phyloP scores from a whole-genome alignment of 257 asterid genomes.

The Capsicum baccatum region DNA sequence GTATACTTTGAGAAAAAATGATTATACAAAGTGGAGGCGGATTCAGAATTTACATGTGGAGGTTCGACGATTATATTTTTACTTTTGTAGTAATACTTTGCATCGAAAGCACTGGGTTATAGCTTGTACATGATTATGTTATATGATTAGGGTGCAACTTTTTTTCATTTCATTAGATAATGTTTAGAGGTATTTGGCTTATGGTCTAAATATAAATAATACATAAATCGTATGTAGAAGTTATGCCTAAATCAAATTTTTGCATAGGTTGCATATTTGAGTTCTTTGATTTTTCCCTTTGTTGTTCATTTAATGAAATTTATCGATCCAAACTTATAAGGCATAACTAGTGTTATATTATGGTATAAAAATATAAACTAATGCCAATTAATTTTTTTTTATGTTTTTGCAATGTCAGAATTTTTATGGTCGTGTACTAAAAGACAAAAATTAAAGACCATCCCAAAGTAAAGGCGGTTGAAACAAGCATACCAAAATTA shows the following conservation, averaged over 20 bases:
- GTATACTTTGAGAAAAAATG: conserved; percentile 14
- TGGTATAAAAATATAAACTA: not conserved
- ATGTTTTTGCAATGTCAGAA: not conserved
- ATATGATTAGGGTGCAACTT: not conserved
- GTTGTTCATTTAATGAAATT: not conserved
- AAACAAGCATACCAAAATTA: conserved; percentile 5
- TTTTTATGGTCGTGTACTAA: not conserved
- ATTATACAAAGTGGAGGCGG: not conserved
- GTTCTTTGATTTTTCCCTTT: not conserved
- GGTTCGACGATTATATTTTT: not conserved
- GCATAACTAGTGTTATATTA: not conserved
- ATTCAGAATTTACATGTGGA: not conserved
- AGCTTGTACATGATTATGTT: conserved; percentile 16
- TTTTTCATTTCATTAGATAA: conserved; percentile 9
- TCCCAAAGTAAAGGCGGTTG: not conserved
- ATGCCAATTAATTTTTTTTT: not conserved
- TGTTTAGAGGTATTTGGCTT: not conserved
- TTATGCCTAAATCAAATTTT: too few species aligned
- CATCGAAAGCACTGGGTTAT: not conserved
- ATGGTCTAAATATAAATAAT: not conserved
- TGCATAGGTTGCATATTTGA: not conserved
- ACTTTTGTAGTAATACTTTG: not conserved
- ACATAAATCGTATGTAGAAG: not conserved
- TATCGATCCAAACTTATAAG: not conserved
- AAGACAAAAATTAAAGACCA: not conserved